Conservation (phyloP, 306 rosid species). For the Prunus mume region DNA sequence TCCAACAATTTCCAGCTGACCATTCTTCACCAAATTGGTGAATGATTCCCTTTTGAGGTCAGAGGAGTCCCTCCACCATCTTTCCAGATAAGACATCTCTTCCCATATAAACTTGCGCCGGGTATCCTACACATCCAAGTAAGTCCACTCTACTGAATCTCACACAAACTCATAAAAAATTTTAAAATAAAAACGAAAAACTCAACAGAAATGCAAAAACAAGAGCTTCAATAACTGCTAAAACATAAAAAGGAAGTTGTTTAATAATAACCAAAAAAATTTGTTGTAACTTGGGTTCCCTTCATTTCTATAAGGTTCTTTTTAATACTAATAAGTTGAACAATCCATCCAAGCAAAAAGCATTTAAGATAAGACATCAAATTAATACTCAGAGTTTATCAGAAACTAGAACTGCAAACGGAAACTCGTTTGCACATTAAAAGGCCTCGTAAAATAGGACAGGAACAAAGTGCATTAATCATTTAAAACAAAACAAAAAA, state of each 20-base stretch:
- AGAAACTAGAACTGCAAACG: background rate
- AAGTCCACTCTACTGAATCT: background rate
- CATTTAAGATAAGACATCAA: too few species aligned
- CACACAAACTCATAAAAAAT: background rate
- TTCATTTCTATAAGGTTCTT: background rate
- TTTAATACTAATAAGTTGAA: background rate
- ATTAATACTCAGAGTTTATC: background rate
- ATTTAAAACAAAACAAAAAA: background rate
- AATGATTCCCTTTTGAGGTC: conserved; percentile 62
- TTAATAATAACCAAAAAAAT: background rate
- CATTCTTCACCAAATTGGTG: conserved; percentile 60
- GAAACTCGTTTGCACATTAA: too few species aligned
- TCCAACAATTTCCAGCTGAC: conserved; percentile 98
- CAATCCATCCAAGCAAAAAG: background rate
- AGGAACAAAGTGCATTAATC: background rate
- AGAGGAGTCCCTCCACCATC: conserved; percentile 97
- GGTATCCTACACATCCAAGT: conserved; percentile 53
- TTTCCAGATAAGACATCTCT: conserved; percentile 97
- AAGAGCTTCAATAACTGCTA: background rate
- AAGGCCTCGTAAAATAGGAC: too few species aligned
- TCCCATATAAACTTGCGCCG: conserved; percentile 98
- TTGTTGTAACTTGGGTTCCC: too few species aligned
- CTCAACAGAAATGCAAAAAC: background rate
- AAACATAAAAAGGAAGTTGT: background rate
- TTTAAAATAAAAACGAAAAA: background rate